Conservation (phyloP, 306 rosid species). For the Fragaria vesca region DNA sequence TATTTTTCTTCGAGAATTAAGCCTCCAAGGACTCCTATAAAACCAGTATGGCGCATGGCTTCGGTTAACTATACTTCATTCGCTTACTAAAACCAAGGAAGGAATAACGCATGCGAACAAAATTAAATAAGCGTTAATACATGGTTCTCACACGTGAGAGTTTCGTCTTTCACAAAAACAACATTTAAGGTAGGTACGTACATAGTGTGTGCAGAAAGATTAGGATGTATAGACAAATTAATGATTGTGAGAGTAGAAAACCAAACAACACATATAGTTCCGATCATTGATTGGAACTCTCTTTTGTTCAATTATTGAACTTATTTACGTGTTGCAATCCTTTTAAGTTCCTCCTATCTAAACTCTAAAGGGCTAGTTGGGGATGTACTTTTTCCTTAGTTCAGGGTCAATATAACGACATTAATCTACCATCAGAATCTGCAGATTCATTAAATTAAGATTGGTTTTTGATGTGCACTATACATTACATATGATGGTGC, state of each 20-base stretch:
- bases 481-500: neutral
- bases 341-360: neutral
- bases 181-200: too few species aligned
- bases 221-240: too few species aligned
- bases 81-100: too few species aligned
- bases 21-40: too few species aligned
- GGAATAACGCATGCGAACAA: too few species aligned
- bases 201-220: neutral
- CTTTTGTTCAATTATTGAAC: neutral
- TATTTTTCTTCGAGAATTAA: too few species aligned
- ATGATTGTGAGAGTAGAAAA: too few species aligned
- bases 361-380: neutral
- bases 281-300: neutral
- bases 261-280: neutral
- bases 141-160: neutral
- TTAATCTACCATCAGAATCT: neutral
- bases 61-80: too few species aligned
- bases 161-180: neutral
- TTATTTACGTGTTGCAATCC: neutral
- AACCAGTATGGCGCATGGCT: too few species aligned
- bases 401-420: too few species aligned
- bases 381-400: neutral
- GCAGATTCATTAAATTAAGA: neutral
- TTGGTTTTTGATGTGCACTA: neutral
- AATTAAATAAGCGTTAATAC: too few species aligned